Base-by-base conservation (phyloP, 129 eudicot species). In the Sambucus nigra region DNA sequence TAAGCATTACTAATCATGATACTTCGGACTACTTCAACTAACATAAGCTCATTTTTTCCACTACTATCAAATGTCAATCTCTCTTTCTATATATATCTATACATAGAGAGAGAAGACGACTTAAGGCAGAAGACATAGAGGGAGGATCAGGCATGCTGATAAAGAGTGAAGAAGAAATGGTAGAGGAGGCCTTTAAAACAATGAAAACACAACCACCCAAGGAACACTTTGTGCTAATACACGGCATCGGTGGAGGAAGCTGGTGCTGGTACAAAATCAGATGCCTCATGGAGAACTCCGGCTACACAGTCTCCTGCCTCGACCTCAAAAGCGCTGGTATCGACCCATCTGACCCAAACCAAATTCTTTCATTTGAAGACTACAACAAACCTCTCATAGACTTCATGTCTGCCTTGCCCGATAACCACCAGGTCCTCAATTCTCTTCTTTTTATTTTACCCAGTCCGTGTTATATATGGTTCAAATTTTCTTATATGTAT, bases 211-310 rank as follows among this genome's bases (percentile, higher is more conserved):
- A n/a, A n/a, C n/a, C 28, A 53, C 13, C 25, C 62, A 27, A 59
- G 71, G 49, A 71, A 15, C 94, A 85, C 72, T 85, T 85, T 60
- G 94, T 85, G 54, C 62, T 85, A 32, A 49, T 85, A 39, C 94
- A 80, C 59, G 94, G 94, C 11, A 26, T 74, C 2, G 40, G 80
- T 15, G 80, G 81, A 16, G 94, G 94, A 41, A 72, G 70, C 12
- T 84, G 89, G 94, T 84, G 88, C 58, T 84, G 94, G 94, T 84
- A 80, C 76, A 84, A 80, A 65, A 55, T 80, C 45, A 57, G 59
- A 48, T 67, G 80, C 46, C 75, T 84, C 0, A 51, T 84, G 79
- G 71, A 74, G 46, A 77, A 56, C 56, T 80, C 76, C 16, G 94
- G 94, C 44, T 74, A 76, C 71, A 63, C 47, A 31, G 86, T 69